These are phyloP conservation scores for Ajuga reptans DNA, from an alignment of 305 asterid species.

Conservation along the genomic window DNA sequence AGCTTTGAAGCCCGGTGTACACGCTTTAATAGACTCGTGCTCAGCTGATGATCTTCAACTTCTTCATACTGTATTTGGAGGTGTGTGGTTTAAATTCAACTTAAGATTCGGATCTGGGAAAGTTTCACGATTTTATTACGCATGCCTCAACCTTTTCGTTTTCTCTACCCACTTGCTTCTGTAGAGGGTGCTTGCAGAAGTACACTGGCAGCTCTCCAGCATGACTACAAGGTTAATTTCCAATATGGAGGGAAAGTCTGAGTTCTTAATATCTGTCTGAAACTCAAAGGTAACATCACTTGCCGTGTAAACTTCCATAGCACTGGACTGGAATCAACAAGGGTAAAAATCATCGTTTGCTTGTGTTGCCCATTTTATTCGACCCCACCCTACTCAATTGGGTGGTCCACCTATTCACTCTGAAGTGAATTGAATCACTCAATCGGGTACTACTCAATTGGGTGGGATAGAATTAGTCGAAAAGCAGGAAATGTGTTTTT, in stretches of 20 bases:
- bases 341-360: neutral
- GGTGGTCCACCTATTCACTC: too few relatives aligned
- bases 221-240: constrained; percentile 73
- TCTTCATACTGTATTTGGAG: constrained; percentile 83
- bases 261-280: constrained; percentile 7
- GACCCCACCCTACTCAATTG: too few relatives aligned
- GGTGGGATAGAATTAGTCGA: neutral
- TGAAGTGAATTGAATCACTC: too few relatives aligned
- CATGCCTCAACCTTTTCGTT: neutral
- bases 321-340: neutral
- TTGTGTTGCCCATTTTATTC: too few relatives aligned
- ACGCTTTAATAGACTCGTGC: constrained; percentile 75
- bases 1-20: constrained; percentile 79
- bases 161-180: constrained; percentile 4
- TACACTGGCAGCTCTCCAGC: constrained; percentile 51
- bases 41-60: constrained; percentile 67
- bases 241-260: constrained; percentile 81
- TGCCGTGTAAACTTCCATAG: too few relatives aligned
- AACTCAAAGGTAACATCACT: too few relatives aligned
- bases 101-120: neutral
- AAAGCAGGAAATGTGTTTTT: neutral
- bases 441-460: too few relatives aligned
- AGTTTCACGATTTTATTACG: neutral
- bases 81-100: constrained; percentile 31
- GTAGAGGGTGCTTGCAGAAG: constrained; percentile 95